Evolutionary conservation across 2,329 filamentous ascomycete genomes (phyloP).

Genomic region (Rachicladosporium sp.): DNA sequence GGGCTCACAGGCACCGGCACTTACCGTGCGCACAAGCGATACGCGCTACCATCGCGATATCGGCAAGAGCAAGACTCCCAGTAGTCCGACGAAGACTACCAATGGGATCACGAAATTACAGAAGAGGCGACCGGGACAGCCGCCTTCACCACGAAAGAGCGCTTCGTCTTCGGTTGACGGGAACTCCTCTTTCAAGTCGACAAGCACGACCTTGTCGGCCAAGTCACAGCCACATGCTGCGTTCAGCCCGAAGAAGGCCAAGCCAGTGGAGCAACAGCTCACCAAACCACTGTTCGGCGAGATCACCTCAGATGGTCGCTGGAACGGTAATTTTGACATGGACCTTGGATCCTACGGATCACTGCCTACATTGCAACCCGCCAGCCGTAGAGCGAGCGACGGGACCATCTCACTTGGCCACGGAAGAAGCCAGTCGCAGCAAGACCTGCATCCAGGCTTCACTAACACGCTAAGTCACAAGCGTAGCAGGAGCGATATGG

Average conservation of each 20-base stretch:
- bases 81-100: conserved; percentile 12
- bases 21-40: conserved; percentile 14
- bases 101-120: conserved; percentile 16
- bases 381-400: conserved; percentile 53
- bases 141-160: conserved; percentile 16
- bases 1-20: conserved; percentile 7
- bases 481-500: conserved; percentile 23
- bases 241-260: conserved; percentile 13
- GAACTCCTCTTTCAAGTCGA: conserved; percentile 16
- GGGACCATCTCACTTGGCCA: conserved; percentile 47
- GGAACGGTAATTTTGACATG: conserved; percentile 27
- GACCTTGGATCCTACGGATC: conserved; percentile 13
- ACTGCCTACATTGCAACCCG: conserved; percentile 13
- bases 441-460: conserved; percentile 14
- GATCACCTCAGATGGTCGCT: conserved; percentile 48
- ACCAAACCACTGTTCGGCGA: conserved; percentile 60
- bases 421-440: conserved; percentile 44
- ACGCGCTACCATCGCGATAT: conserved; percentile 14
- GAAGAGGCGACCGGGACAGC: conserved; percentile 16
- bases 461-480: conserved; percentile 15
- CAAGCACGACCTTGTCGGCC: conserved; percentile 8
- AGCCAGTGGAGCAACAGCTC: conserved; percentile 8
- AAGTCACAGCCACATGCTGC: conserved; percentile 18
- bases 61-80: conserved; percentile 13
- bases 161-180: conserved; percentile 17